Percentiles rank a stretch among this genome's conserved stretches.
Conservation (phyloP, 2,329 filamentous ascomycete genomes). For the Penicillium sp. region DNA sequence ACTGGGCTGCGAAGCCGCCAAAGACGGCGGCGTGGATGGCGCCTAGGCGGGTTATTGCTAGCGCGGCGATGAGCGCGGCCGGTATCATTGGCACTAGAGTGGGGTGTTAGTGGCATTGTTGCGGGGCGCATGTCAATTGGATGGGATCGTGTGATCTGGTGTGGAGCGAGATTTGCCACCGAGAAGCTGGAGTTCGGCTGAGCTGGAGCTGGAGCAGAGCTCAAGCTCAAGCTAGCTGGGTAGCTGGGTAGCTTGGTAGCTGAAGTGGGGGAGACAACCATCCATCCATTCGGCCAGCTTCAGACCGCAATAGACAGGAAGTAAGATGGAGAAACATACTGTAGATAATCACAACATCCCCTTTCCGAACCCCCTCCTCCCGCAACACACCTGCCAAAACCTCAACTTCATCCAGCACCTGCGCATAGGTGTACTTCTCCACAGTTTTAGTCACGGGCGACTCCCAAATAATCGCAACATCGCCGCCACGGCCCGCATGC, state of each 20-base stretch:
- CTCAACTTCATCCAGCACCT: conserved; percentile 78
- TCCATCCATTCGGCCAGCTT: not conserved
- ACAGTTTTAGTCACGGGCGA: conserved; percentile 78
- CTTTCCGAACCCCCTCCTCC: conserved; percentile 78
- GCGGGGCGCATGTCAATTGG: not conserved
- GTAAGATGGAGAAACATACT: conserved; percentile 55
- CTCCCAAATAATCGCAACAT: conserved; percentile 81
- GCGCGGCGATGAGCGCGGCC: conserved; percentile 79
- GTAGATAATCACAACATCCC: conserved; percentile 88
- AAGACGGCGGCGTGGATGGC: conserved; percentile 92
- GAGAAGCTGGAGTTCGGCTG: not conserved
- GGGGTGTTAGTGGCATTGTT: not conserved
- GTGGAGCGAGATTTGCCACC: not conserved
- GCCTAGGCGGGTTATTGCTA: conserved; percentile 78
- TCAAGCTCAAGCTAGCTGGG: not conserved
- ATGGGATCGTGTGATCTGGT: not conserved
- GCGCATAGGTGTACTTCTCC: conserved; percentile 71
- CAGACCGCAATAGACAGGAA: not conserved
- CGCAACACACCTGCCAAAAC: conserved; percentile 77
- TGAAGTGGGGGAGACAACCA: not conserved
- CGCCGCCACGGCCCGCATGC: conserved; percentile 70
- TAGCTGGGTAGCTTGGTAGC: not conserved
- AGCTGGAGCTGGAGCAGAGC: not conserved
- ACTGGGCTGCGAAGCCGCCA: conserved; percentile 80
- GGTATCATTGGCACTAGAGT: conserved; percentile 91